A percentile compares a stretch with the other conserved stretches of the same genome.
These are phyloP conservation scores for Cavenderia fasciculata DNA, from an alignment of 78 protist species.

Conservation along the genomic window DNA sequence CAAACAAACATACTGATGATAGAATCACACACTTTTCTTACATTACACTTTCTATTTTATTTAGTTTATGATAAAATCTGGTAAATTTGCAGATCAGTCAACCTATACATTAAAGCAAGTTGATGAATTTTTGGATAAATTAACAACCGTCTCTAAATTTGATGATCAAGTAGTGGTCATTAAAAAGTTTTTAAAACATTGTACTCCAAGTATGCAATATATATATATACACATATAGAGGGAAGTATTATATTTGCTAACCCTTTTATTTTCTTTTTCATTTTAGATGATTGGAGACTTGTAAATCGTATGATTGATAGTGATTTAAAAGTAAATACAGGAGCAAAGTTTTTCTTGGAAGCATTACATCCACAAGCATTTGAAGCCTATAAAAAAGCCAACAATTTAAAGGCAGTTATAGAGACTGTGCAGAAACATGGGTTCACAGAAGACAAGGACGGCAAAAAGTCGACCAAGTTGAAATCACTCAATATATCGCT, in stretches of 20 bases:
- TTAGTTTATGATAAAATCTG: constrained; percentile 48
- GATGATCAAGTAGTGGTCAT: constrained; percentile 77
- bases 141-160: constrained; percentile 65
- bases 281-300: constrained; percentile 56
- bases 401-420: constrained; percentile 63
- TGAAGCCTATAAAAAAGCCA: constrained; percentile 69
- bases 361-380: constrained; percentile 84
- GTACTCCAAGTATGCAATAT: no score
- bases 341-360: constrained; percentile 83
- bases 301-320: constrained; percentile 69
- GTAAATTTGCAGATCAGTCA: constrained; percentile 34
- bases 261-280: neutral
- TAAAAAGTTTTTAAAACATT: constrained; percentile 37
- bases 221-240: neutral
- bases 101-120: constrained; percentile 79
- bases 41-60: neutral
- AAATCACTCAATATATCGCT: constrained; percentile 16
- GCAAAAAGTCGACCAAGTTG: neutral
- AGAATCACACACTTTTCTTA: neutral
- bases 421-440: constrained; percentile 40
- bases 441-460: neutral
- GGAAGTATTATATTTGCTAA: neutral
- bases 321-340: constrained; percentile 83
- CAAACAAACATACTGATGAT: neutral
- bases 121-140: constrained; percentile 67